These are phyloP conservation scores for Naematelia encephala DNA, from an alignment of 768 basidiomycete genomes.

Conservation along the genomic window DNA sequence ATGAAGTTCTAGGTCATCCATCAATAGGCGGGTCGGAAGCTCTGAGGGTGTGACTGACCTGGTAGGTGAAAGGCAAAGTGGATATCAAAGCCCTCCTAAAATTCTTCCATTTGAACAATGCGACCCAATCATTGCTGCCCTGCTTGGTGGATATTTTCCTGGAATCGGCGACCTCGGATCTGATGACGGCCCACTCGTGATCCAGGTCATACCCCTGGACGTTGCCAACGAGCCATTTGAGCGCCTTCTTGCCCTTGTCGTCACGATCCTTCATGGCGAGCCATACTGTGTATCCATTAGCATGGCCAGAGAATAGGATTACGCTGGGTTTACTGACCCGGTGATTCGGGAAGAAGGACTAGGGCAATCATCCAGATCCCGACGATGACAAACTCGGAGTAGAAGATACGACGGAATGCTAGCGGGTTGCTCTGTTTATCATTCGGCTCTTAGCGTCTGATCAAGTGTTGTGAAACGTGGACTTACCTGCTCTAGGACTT, in stretches of 20 bases:
- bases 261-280: slow-evolving; percentile 21
- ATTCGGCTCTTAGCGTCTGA: too few species aligned
- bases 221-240: slow-evolving; percentile 12
- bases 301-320: too few species aligned
- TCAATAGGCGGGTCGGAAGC: neutral
- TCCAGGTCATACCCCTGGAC: slow-evolving; percentile 29
- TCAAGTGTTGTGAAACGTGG: too few species aligned
- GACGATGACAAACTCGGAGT: slow-evolving; percentile 18
- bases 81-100: slow-evolving; percentile 13
- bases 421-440: slow-evolving; percentile 9
- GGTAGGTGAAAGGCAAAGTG: slow-evolving; percentile 6
- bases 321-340: too few species aligned
- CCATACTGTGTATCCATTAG: too few species aligned
- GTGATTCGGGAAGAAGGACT: slow-evolving; percentile 19
- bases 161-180: slow-evolving; percentile 15
- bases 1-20: neutral
- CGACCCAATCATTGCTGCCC: slow-evolving; percentile 1
- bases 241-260: slow-evolving; percentile 21
- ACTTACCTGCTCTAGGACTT: too few species aligned
- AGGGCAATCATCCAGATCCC: slow-evolving; percentile 14
- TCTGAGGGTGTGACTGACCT: neutral
- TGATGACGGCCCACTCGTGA: slow-evolving; percentile 24
- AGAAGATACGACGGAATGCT: neutral
- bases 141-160: neutral
- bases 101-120: slow-evolving; percentile 14